These are phyloP conservation scores for Beauveria bassiana DNA, from an alignment of 2,329 filamentous ascomycete species.

Conservation along the genomic window DNA sequence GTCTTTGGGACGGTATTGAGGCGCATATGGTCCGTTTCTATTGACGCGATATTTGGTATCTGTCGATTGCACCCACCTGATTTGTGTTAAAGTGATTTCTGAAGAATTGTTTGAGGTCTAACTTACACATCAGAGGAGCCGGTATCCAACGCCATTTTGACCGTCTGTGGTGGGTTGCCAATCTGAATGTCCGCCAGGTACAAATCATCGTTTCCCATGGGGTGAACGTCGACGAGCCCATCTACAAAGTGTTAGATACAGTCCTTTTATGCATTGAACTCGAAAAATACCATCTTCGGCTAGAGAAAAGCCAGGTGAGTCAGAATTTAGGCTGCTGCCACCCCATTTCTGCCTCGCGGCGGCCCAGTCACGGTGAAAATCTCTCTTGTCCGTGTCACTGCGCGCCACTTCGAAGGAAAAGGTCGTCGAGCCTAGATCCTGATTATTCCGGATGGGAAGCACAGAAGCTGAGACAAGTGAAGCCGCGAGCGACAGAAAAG, in stretches of 20 bases:
- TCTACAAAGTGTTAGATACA: constrained; percentile 18
- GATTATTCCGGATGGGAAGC: constrained; percentile 9
- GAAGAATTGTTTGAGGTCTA: background rate
- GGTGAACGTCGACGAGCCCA: constrained; percentile 25
- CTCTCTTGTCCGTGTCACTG: constrained; percentile 17
- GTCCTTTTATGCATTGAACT: background rate
- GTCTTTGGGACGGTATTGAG: constrained; percentile 35
- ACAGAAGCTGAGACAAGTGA: constrained; percentile 13
- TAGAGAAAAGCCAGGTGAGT: constrained; percentile 20
- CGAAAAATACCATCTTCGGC: constrained; percentile 20
- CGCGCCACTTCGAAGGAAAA: constrained; percentile 24
- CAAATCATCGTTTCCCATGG: constrained; percentile 33
- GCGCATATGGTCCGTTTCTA: constrained; percentile 27
- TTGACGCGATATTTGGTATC: constrained; percentile 34
- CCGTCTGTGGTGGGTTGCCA: constrained; percentile 39
- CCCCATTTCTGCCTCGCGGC: constrained; percentile 29
- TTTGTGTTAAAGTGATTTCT: background rate
- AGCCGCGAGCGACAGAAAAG: constrained; percentile 13
- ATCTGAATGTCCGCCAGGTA: constrained; percentile 37
- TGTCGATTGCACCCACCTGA: constrained; percentile 48
- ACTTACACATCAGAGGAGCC: constrained; percentile 58
- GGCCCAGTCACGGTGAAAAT: constrained; percentile 27
- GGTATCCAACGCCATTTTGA: constrained; percentile 45
- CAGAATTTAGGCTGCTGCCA: constrained; percentile 15
- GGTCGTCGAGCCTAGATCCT: background rate